phyloP scores from a whole-genome alignment of 805 yeast species.

The Lipomyces spencermartinsiae region DNA sequence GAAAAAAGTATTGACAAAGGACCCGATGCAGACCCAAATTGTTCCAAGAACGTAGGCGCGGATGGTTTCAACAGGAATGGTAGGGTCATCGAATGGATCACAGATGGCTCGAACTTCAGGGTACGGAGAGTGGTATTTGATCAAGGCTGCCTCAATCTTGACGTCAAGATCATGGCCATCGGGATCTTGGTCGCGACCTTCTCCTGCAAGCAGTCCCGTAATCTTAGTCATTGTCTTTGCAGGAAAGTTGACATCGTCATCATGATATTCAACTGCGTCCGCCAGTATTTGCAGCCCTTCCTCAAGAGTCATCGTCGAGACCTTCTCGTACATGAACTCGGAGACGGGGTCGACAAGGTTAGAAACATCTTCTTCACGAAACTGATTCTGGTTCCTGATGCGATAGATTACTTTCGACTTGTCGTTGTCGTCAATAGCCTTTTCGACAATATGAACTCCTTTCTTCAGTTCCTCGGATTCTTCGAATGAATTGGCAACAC shows the following conservation, averaged over 20 bases:
- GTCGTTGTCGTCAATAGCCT: too few relatives aligned
- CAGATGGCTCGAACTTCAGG: constrained; percentile 71
- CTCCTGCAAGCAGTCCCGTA: too few relatives aligned
- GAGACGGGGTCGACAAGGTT: too few relatives aligned
- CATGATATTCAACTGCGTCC: constrained; percentile 6
- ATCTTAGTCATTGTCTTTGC: too few relatives aligned
- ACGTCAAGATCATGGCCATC: constrained; percentile 24
- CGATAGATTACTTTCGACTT: too few relatives aligned
- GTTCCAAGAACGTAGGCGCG: constrained; percentile 64
- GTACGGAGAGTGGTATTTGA: constrained; percentile 60
- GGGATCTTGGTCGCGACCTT: constrained; percentile 15
- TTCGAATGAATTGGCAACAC: too few relatives aligned
- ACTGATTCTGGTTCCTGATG: too few relatives aligned
- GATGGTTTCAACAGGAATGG: constrained; percentile 57
- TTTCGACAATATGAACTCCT: too few relatives aligned
- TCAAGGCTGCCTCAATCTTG: constrained; percentile 42
- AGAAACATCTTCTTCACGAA: too few relatives aligned
- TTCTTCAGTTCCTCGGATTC: too few relatives aligned
- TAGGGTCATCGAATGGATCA: constrained; percentile 60
- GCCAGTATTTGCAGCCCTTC: constrained; percentile 48
- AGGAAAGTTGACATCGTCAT: constrained; percentile 23
- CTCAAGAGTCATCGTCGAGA: constrained; percentile 46
- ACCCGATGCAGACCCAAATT: constrained; percentile 61
- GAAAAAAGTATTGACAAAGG: constrained; percentile 65
- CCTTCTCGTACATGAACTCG: too few relatives aligned